phyloP scores from a whole-genome alignment of 495 filamentous ascomycete species.

The Penicillium mononematosum region DNA sequence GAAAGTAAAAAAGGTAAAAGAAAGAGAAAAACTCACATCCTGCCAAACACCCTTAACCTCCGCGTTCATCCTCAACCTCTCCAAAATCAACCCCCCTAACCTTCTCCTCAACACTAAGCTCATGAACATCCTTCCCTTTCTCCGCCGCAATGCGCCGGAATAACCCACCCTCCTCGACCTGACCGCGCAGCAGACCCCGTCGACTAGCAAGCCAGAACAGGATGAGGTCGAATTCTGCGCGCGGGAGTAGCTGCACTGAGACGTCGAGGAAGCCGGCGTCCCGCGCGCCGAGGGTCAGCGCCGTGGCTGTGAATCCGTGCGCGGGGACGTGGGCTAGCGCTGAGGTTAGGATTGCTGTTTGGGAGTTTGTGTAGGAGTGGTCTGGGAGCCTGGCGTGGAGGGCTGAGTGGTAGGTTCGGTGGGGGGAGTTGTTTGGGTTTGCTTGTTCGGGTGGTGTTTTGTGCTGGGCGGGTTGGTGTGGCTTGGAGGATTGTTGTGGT shows the following conservation, averaged over 20 bases:
- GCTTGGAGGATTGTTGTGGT: conserved; percentile 9
- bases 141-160: conserved; percentile 15
- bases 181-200: conserved; percentile 52
- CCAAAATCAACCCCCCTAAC: conserved; percentile 65
- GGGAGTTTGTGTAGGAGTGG: conserved; percentile 63
- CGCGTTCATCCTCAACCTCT: conserved; percentile 68
- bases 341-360: conserved; percentile 75
- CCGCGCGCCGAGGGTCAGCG: conserved; percentile 74
- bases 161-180: conserved; percentile 44
- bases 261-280: conserved; percentile 85
- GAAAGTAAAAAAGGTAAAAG: not conserved
- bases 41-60: conserved; percentile 74
- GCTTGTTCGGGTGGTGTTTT: not conserved
- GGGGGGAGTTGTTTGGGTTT: not conserved
- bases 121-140: conserved; percentile 3
- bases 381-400: conserved; percentile 53
- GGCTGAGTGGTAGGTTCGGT: conserved; percentile 67
- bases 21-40: conserved; percentile 59
- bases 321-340: conserved; percentile 74
- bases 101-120: conserved; percentile 50
- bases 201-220: conserved; percentile 76
- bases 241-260: conserved; percentile 75
- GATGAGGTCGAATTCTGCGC: conserved; percentile 77
- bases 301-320: conserved; percentile 73
- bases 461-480: conserved; percentile 2